Evolutionary conservation across 495 filamentous ascomycete species (phyloP).

Genomic region (Podospora pseudoanserina): DNA sequence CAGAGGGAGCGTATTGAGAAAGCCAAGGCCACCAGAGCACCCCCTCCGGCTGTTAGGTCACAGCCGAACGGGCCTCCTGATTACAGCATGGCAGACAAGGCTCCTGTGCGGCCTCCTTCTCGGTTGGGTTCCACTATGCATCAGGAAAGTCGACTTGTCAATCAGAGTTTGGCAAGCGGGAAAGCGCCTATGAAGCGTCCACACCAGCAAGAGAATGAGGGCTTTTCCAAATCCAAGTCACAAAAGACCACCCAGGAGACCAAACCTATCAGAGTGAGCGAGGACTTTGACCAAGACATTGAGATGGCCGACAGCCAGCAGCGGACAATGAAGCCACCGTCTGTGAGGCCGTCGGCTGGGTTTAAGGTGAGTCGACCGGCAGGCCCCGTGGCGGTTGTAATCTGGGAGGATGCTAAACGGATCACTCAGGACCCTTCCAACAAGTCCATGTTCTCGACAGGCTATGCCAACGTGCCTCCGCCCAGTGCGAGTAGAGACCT

Average conservation of each 20-base stretch:
- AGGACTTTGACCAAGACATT: slow-evolving; percentile 49
- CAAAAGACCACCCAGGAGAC: slow-evolving; percentile 46
- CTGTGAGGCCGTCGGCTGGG: slow-evolving; percentile 75
- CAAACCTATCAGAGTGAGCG: slow-evolving; percentile 58
- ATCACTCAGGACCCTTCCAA: slow-evolving; percentile 51
- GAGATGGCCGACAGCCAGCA: slow-evolving; percentile 38
- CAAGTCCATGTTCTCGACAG: slow-evolving; percentile 61
- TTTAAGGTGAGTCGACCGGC: slow-evolving; percentile 38
- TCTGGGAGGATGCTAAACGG: slow-evolving; percentile 25
- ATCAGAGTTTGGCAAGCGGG: slow-evolving; percentile 38
- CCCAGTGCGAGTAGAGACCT: slow-evolving; percentile 36
- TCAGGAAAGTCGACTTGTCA: slow-evolving; percentile 46
- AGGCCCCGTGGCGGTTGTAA: not conserved
- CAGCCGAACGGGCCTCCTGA: slow-evolving; percentile 49
- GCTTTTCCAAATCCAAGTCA: slow-evolving; percentile 37
- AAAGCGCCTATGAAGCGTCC: slow-evolving; percentile 49
- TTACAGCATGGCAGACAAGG: slow-evolving; percentile 32
- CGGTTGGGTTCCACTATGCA: slow-evolving; percentile 41
- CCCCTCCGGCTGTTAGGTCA: slow-evolving; percentile 48
- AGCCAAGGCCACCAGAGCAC: slow-evolving; percentile 52
- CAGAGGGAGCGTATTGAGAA: slow-evolving; percentile 62
- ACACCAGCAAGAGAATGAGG: slow-evolving; percentile 52
- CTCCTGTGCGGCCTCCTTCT: slow-evolving; percentile 37
- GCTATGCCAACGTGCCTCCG: slow-evolving; percentile 58
- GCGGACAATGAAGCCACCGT: slow-evolving; percentile 62